Conservation (phyloP, 768 basidiomycete genomes). For the Lanmaoa pseudosensibilis region DNA sequence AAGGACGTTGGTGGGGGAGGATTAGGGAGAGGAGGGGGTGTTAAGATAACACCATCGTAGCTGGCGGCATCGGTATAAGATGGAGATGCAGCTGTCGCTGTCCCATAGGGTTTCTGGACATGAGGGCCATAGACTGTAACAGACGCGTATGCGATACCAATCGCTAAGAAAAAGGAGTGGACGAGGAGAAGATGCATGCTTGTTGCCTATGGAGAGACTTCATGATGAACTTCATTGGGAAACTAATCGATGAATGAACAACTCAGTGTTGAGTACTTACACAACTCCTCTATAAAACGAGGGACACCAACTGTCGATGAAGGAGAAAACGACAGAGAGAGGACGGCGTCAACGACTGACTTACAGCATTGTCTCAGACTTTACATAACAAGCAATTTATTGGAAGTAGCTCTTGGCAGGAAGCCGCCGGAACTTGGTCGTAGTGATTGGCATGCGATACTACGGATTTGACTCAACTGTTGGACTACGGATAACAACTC, state of each 20-base stretch:
- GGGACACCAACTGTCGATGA: neutral
- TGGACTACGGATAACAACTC: no score
- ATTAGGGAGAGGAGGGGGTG: conserved; percentile 49
- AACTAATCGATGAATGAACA: neutral
- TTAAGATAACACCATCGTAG: conserved; percentile 52
- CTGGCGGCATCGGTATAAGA: conserved; percentile 48
- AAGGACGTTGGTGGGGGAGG: conserved; percentile 44
- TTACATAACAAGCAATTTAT: neutral
- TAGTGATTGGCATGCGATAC: no score
- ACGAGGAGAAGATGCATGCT: conserved; percentile 24
- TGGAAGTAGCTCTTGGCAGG: no score
- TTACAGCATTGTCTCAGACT: neutral
- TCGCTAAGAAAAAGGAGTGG: conserved; percentile 23
- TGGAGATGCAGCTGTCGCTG: conserved; percentile 37
- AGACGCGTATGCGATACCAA: conserved; percentile 3
- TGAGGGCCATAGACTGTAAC: conserved; percentile 27
- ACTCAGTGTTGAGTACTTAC: conserved; percentile 8
- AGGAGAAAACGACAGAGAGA: neutral
- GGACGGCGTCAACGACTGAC: no score
- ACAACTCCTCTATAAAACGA: conserved; percentile 12
- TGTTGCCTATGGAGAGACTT: neutral
- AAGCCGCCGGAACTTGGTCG: no score
- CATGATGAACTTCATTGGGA: no score
- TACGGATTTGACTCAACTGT: no score
- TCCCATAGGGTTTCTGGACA: conserved; percentile 26